phyloP scores from a whole-genome alignment of 345 rosid species.

The Salix udensis region DNA sequence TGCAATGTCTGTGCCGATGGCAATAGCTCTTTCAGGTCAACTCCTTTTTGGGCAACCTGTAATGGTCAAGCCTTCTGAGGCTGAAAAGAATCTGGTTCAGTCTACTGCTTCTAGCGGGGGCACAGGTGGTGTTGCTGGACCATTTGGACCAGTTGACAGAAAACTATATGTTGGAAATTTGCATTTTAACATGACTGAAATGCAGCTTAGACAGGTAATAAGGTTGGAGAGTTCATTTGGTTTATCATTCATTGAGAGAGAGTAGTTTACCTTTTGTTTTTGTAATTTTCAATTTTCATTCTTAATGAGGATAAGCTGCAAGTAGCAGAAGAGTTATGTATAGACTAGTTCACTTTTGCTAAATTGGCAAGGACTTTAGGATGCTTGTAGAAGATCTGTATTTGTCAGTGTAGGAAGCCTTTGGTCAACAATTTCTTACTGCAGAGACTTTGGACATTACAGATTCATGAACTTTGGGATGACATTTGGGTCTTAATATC shows the following conservation, averaged over 20 bases:
- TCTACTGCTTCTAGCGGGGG: constrained; percentile 52
- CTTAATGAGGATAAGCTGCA: not conserved
- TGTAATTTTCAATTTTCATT: not conserved
- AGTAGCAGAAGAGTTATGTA: not conserved
- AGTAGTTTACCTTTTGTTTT: not conserved
- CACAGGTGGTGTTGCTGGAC: constrained; percentile 54
- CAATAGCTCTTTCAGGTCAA: constrained; percentile 89
- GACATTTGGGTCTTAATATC: not conserved
- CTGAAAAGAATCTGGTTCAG: constrained; percentile 92
- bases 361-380: not conserved
- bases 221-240: not conserved
- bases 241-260: not conserved
- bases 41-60: constrained; percentile 87
- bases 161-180: constrained; percentile 89
- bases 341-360: not conserved
- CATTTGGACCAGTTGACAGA: constrained; percentile 76
- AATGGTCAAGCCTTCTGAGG: constrained; percentile 98
- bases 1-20: constrained; percentile 94
- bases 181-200: constrained; percentile 88
- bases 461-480: not conserved
- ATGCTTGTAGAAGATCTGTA: not conserved
- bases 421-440: too few relatives aligned
- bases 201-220: constrained; percentile 81
- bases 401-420: not conserved
- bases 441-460: not conserved